phyloP scores from a whole-genome alignment of 2,329 filamentous ascomycete species.

The Chalaropsis ovoidea region DNA sequence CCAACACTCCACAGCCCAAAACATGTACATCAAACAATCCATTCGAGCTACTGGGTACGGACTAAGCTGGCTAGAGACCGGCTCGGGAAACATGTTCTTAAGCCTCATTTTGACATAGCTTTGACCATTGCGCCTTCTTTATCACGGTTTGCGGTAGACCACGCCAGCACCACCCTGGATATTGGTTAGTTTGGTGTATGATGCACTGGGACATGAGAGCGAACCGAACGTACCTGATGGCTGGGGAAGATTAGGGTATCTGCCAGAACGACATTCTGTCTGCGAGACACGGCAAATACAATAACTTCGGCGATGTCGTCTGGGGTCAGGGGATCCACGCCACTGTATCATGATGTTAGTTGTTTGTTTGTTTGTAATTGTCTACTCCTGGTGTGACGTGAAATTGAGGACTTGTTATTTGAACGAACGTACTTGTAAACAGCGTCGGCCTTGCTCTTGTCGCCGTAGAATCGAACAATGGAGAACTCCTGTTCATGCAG shows the following conservation, averaged over 20 bases:
- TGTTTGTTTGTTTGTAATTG: no score
- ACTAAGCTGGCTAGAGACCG: background rate
- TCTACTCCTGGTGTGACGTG: constrained; percentile 17
- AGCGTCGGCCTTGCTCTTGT: constrained; percentile 79
- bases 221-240: constrained; percentile 56
- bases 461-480: constrained; percentile 76
- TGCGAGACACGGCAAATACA: constrained; percentile 72
- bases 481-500: constrained; percentile 59
- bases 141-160: constrained; percentile 30
- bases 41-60: constrained; percentile 3
- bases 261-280: constrained; percentile 83
- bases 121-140: no score
- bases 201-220: background rate
- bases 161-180: constrained; percentile 31
- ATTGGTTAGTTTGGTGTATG: constrained; percentile 2
- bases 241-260: constrained; percentile 81
- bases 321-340: constrained; percentile 71
- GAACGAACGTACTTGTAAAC: constrained; percentile 63
- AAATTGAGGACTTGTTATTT: background rate
- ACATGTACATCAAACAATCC: background rate
- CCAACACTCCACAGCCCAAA: background rate
- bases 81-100: background rate
- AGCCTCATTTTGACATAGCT: background rate
- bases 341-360: constrained; percentile 37
- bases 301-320: constrained; percentile 87